phyloP scores from a whole-genome alignment of 768 basidiomycete species.

The Agaricus blazei region DNA sequence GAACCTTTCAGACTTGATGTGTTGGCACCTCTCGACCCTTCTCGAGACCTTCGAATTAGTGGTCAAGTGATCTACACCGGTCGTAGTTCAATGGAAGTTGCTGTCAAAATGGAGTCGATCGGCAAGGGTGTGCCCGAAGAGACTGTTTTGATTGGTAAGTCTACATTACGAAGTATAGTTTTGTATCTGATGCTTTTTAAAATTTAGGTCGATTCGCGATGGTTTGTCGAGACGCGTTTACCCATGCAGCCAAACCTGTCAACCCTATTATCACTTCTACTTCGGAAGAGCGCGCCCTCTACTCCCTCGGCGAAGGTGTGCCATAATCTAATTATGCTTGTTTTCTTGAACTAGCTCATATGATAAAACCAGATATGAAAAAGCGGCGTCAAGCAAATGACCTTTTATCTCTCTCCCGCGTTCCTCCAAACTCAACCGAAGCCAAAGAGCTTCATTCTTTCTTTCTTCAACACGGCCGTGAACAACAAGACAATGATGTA shows the following conservation, averaged over 20 bases:
- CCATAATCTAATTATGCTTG: conserved; percentile 5
- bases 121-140: conserved; percentile 42
- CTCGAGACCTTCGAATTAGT: conserved; percentile 65
- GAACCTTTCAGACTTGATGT: conserved; percentile 52
- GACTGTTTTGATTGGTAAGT: conserved; percentile 61
- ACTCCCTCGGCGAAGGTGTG: conserved; percentile 64
- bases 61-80: conserved; percentile 83
- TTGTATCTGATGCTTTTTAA: background rate
- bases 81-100: conserved; percentile 77
- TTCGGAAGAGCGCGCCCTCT: conserved; percentile 57
- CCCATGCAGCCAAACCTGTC: conserved; percentile 58
- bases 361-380: conserved; percentile 46
- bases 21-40: conserved; percentile 51
- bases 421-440: conserved; percentile 71
- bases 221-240: conserved; percentile 73
- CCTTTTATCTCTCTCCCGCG: conserved; percentile 57
- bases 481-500: conserved; percentile 8
- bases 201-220: conserved; percentile 80
- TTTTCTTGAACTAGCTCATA: background rate
- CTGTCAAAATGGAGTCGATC: conserved; percentile 75
- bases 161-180: background rate
- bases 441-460: conserved; percentile 64
- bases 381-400: conserved; percentile 47
- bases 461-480: conserved; percentile 55
- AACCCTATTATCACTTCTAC: conserved; percentile 57